Evolutionary conservation across 805 yeast genomes (phyloP), one percentile per base, ranked within the genome.

Genomic region (Yarrowia osloensis): DNA sequence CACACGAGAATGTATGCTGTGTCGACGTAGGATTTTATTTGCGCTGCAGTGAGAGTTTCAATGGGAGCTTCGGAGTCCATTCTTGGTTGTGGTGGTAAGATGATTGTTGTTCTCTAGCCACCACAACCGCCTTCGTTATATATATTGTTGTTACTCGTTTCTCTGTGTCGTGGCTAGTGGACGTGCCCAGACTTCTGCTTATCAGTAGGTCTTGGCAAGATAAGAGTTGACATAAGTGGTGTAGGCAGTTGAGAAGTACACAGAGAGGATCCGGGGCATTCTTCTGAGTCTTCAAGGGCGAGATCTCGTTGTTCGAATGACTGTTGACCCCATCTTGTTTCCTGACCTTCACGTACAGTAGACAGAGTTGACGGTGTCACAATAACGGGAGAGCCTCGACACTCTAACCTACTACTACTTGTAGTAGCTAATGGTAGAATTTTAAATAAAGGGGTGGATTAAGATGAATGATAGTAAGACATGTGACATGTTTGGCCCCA

Each of bases 151-250:
- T 2, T n/a, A 33, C 28, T 15, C 29, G 37, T 19, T 8, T n/a
- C 24, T 17, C 35, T 40, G 52, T 17, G 15, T 49, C 17, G 54
- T 49, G 54, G 54, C 54, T 49, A 50, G 29, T 50, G 40, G 40
- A 31, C 40, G 28, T 33, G 57, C 57, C 57, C 29, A 50, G 57
- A 31, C 57, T 50, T 33, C 17, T 3, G 57, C 57, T 50, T 50
- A 50, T 50, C 57, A 50, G 57, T 17, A 22, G 28, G 57, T 50
- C 57, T 50, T 50, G 57, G 57, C 57, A 22, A 50, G 57, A 50
- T 50, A 50, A 50, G 57, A 11, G 28, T 29, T 49, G 57, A 31
- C 28, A 7, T 50, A 49, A 49, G 37, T 26, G 26, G 26, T 11
- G 17, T 46, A 17, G 4, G 49, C 1, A 24, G 19, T 44, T 12